Evolutionary conservation across 208 protist genomes (phyloP).

Genomic region (Trypanosoma avium): DNA sequence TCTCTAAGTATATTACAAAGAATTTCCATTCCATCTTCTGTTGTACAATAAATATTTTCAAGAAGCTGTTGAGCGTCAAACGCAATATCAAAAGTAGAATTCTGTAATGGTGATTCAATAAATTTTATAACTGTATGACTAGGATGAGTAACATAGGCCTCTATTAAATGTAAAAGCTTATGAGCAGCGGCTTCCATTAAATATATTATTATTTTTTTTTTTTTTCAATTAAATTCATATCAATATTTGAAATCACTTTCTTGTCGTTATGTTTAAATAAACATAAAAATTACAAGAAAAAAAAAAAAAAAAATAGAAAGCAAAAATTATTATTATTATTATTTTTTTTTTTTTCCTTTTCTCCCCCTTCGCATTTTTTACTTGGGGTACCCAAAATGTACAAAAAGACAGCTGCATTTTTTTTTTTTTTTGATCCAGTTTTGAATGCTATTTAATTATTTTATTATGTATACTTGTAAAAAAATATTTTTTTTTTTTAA

Average conservation of each 20-base stretch:
- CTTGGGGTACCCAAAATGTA: too few species aligned
- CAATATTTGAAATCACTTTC: background rate
- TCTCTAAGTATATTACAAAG: conserved; percentile 17
- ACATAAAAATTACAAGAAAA: too few species aligned
- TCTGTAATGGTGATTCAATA: conserved; percentile 2
- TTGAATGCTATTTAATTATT: too few species aligned
- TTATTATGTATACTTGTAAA: background rate
- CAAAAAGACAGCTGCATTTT: too few species aligned
- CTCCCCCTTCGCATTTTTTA: too few species aligned
- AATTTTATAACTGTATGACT: conserved; percentile 27
- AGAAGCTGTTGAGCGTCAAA: conserved; percentile 33
- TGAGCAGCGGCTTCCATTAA: conserved; percentile 22
- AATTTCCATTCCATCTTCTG: conserved; percentile 25
- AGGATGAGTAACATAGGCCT: conserved; percentile 22
- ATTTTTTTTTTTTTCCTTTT: background rate
- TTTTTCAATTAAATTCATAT: background rate
- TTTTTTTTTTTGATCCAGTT: too few species aligned
- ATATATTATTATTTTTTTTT: background rate
- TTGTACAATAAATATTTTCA: conserved; percentile 24
- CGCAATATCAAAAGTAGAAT: conserved; percentile 14
- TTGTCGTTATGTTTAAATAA: too few species aligned
- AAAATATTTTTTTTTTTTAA: background rate
- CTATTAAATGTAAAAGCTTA: conserved; percentile 31
- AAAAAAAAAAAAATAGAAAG: too few species aligned
- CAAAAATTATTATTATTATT: background rate